A percentile compares a stretch with the other conserved stretches of the same genome.
Evolutionary conservation across 2,329 filamentous ascomycete species (phyloP).

Genomic region (Neocucurbitaria cava): DNA sequence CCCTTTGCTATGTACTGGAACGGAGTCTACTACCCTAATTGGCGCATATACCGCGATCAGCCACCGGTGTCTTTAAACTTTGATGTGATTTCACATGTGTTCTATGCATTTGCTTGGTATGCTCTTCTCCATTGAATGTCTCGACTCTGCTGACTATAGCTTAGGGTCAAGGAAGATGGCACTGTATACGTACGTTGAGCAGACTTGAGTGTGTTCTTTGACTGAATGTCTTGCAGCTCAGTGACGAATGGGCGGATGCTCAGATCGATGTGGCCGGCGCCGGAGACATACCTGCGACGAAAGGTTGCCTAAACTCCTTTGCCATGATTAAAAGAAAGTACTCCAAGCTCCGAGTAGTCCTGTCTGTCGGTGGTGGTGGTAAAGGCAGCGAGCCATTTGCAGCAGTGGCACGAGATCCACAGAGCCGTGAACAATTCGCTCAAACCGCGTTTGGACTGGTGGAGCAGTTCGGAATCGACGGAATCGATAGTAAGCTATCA

Average conservation of each 20-base stretch:
- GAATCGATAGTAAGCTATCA: conserved; percentile 72
- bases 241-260: conserved; percentile 79
- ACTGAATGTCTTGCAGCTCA: conserved; percentile 62
- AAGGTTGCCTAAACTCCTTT: conserved; percentile 72
- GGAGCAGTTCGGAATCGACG: conserved; percentile 73
- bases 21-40: conserved; percentile 85
- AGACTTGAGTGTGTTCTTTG: conserved; percentile 25
- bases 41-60: conserved; percentile 73
- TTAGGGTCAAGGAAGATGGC: conserved; percentile 72
- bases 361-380: conserved; percentile 79
- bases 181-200: conserved; percentile 72
- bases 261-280: conserved; percentile 73
- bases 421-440: conserved; percentile 72
- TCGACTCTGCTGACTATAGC: conserved; percentile 21
- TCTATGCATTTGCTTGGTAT: conserved; percentile 78
- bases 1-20: conserved; percentile 60
- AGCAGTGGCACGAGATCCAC: conserved; percentile 66
- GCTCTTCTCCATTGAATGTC: conserved; percentile 17
- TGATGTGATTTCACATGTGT: conserved; percentile 79
- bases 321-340: conserved; percentile 75
- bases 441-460: conserved; percentile 71
- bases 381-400: conserved; percentile 72
- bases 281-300: conserved; percentile 42
- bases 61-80: conserved; percentile 77
- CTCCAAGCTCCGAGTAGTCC: conserved; percentile 73